Conservation (phyloP, 2,329 filamentous ascomycete genomes). For the Cercospora sp. region DNA sequence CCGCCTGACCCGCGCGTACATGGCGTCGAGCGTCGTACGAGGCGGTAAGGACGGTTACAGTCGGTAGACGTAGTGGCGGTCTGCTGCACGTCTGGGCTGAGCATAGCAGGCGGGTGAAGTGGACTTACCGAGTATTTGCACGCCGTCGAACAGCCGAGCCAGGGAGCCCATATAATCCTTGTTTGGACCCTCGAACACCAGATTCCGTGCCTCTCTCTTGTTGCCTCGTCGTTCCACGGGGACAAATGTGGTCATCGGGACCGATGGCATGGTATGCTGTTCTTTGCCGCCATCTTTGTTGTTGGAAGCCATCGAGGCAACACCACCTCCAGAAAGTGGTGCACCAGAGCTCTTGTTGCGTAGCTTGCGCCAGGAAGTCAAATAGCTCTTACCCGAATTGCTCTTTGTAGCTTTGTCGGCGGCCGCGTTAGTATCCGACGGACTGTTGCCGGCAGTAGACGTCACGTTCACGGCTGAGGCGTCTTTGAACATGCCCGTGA, state of each 20-base stretch:
- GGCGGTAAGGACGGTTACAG: constrained; percentile 11
- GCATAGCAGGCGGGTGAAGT: neutral
- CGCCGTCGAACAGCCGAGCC: constrained; percentile 88
- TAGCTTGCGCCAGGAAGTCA: constrained; percentile 86
- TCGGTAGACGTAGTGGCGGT: constrained; percentile 12
- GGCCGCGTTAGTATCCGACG: constrained; percentile 36
- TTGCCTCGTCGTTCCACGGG: constrained; percentile 55
- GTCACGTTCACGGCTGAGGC: constrained; percentile 43
- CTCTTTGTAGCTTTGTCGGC: constrained; percentile 46
- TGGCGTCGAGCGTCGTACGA: constrained; percentile 1
- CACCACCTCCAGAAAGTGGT: constrained; percentile 37
- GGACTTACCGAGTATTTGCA: constrained; percentile 80
- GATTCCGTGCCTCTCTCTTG: constrained; percentile 59
- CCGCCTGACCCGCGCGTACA: neutral
- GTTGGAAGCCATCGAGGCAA: constrained; percentile 28
- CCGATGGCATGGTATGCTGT: constrained; percentile 55
- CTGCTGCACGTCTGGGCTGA: constrained; percentile 17
- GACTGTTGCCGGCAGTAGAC: constrained; percentile 15
- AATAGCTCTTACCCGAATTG: constrained; percentile 72
- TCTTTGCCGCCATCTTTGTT: constrained; percentile 57
- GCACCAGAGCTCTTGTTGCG: constrained; percentile 80
- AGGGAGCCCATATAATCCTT: constrained; percentile 88
- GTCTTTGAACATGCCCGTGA: constrained; percentile 73
- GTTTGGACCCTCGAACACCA: constrained; percentile 79
- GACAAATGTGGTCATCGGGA: constrained; percentile 68